phyloP scores from a whole-genome alignment of 768 basidiomycete genomes.

The Tricholoma bakamatsutake region DNA sequence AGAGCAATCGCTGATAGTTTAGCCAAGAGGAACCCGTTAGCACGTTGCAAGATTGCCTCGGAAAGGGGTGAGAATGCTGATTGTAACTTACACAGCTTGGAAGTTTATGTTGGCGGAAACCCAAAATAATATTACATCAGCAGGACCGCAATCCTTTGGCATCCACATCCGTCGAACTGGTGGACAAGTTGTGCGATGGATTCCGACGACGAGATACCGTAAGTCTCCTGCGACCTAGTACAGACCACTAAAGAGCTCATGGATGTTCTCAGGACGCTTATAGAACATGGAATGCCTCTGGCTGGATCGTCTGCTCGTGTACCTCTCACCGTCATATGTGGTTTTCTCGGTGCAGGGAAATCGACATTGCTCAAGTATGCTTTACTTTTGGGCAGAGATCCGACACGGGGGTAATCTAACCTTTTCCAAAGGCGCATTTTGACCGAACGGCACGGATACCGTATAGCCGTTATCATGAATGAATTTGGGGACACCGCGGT shows the following conservation, averaged over 20 bases:
- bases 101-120: not conserved
- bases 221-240: conserved; percentile 14
- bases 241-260: not conserved
- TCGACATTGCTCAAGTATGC: conserved; percentile 81
- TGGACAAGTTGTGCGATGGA: conserved; percentile 26
- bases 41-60: not conserved
- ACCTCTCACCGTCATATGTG: conserved; percentile 91
- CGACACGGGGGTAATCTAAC: not conserved
- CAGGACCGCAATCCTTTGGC: not conserved
- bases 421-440: conserved; percentile 62
- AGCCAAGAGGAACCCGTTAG: not conserved
- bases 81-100: too few species aligned
- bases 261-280: conserved; percentile 18
- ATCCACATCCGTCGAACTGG: too few species aligned
- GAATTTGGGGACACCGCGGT: conserved; percentile 96
- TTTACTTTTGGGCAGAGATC: not conserved
- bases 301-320: conserved; percentile 32
- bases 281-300: conserved; percentile 16
- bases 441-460: conserved; percentile 89
- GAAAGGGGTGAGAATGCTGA: not conserved
- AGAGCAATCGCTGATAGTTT: not conserved
- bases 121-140: not conserved
- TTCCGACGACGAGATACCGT: conserved; percentile 59
- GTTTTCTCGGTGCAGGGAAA: conserved; percentile 93
- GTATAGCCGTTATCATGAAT: conserved; percentile 98